Conservation (phyloP, 495 filamentous ascomycete species). For the Annulohypoxylon moriforme region DNA sequence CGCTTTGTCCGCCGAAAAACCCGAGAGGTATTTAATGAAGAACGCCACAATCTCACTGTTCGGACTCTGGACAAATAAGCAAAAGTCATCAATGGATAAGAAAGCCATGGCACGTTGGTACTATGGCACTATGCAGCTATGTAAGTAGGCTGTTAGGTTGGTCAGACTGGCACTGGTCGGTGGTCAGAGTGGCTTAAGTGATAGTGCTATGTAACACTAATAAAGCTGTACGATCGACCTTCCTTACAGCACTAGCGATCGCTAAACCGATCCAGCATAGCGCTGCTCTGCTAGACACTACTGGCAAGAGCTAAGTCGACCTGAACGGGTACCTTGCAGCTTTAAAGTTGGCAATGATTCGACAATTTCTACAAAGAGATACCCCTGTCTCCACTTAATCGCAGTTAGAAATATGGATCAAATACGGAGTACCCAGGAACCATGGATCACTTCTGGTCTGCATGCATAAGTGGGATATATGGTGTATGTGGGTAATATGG, state of each 20-base stretch:
- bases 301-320: slow-evolving; percentile 17
- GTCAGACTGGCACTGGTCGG: background rate
- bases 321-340: slow-evolving; percentile 51
- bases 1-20: slow-evolving; percentile 35
- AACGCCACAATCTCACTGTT: slow-evolving; percentile 41
- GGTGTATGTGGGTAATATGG: background rate
- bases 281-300: slow-evolving; percentile 16
- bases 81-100: background rate
- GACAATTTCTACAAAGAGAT: slow-evolving; percentile 36
- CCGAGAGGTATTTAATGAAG: slow-evolving; percentile 29
- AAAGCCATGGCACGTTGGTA: slow-evolving; percentile 1
- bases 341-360: slow-evolving; percentile 30
- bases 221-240: slow-evolving; percentile 42
- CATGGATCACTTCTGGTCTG: slow-evolving; percentile 7
- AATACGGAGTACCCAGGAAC: slow-evolving; percentile 34
- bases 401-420: slow-evolving; percentile 35
- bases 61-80: slow-evolving; percentile 13
- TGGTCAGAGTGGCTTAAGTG: background rate
- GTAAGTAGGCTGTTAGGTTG: background rate
- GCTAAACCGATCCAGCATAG: slow-evolving; percentile 37
- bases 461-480: background rate
- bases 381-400: slow-evolving; percentile 34
- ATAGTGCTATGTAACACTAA: slow-evolving; percentile 2
- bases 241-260: slow-evolving; percentile 29
- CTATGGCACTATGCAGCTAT: too few relatives aligned